Base-by-base conservation (phyloP, 2,329 filamentous ascomycete genomes). In the Cercospora sp. region DNA sequence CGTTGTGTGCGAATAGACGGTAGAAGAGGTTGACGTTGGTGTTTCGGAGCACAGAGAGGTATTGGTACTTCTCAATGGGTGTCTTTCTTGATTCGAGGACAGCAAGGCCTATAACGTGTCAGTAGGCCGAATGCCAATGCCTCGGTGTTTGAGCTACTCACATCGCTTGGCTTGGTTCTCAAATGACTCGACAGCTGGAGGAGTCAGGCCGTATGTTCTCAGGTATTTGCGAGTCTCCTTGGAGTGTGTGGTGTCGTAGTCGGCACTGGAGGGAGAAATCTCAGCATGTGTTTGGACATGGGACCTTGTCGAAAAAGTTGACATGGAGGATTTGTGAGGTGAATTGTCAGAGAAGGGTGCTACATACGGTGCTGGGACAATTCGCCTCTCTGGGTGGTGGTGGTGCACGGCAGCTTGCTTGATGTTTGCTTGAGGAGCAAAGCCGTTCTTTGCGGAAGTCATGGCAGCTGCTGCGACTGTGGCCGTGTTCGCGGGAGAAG, bases 21-120 rank as follows among this genome's bases (percentile, higher is more conserved):
- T 93, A 94, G 85, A 94, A 95, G 67, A 95, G 87, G 79, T 94
- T 90, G 70, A 88, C 86, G 79, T 94, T 94, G 75, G 89, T 87
- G 78, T 86, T 86, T 82, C 93, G 91, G 80, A 94, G 82, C 72
- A 87, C 85, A 55, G 90, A 91, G 79, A 95, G 85, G 81, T 94
- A 95, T 66, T 93, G 86, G 81, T 93, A 94, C 83, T 91, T 92
- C 85, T 94, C 91, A 76, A 95, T 88, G 72, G 84, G 82, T 58
- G 90, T 91, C 71, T 86, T 82, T 71, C 91, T 89, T 70, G 86
- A 86, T 67, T 89, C 85, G 75, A 94, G 89, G 82, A 93, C 90
- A 80, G 88, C 89, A 82, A 94, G 88, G 77, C 89, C 90, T 81
- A 75, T 85, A 80, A 9, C 24, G 43, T 88, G 67, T 71, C 75